Percentiles rank a stretch among this genome's conserved stretches.
phyloP scores from a whole-genome alignment of 495 filamentous ascomycete genomes.

The Hypoxylon fuscum region DNA sequence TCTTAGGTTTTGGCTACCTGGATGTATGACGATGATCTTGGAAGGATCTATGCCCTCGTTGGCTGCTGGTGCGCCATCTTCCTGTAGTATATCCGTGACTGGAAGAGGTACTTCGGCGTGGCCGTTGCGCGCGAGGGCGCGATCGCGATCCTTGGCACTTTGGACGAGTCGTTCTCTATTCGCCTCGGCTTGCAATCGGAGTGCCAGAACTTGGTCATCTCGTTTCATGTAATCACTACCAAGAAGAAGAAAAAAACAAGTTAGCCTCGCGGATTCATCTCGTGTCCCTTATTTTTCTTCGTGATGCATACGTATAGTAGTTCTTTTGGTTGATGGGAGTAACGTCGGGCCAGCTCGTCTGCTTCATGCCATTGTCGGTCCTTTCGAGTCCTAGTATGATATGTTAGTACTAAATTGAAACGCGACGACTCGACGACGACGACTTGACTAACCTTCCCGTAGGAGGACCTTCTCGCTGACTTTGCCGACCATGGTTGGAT shows the following conservation, averaged over 20 bases:
- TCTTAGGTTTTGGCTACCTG: slow-evolving; percentile 96
- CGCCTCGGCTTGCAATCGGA: slow-evolving; percentile 86
- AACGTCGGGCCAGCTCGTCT: slow-evolving; percentile 92
- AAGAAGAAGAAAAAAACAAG: slow-evolving; percentile 29
- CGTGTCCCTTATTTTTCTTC: too few relatives aligned
- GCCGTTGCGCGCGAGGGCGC: slow-evolving; percentile 77
- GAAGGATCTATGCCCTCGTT: slow-evolving; percentile 74
- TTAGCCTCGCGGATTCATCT: slow-evolving; percentile 28
- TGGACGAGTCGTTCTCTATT: slow-evolving; percentile 79
- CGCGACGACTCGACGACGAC: background rate
- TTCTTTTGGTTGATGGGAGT: slow-evolving; percentile 98
- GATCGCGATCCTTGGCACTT: slow-evolving; percentile 84
- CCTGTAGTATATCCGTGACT: slow-evolving; percentile 65
- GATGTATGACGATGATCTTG: slow-evolving; percentile 93
- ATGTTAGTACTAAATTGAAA: slow-evolving; percentile 3
- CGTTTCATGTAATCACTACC: slow-evolving; percentile 93
- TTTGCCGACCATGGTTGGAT: slow-evolving; percentile 58
- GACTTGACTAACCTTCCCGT: slow-evolving; percentile 53
- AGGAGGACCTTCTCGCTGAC: slow-evolving; percentile 63
- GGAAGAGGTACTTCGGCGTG: slow-evolving; percentile 68
- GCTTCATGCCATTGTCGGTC: slow-evolving; percentile 97
- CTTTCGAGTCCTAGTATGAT: slow-evolving; percentile 77
- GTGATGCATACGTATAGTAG: slow-evolving; percentile 88
- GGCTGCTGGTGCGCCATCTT: slow-evolving; percentile 65
- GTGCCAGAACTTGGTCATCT: slow-evolving; percentile 92